Base-by-base conservation (phyloP, 225 moss, liverwort and hornwort species). In the Bryum argenteum region DNA sequence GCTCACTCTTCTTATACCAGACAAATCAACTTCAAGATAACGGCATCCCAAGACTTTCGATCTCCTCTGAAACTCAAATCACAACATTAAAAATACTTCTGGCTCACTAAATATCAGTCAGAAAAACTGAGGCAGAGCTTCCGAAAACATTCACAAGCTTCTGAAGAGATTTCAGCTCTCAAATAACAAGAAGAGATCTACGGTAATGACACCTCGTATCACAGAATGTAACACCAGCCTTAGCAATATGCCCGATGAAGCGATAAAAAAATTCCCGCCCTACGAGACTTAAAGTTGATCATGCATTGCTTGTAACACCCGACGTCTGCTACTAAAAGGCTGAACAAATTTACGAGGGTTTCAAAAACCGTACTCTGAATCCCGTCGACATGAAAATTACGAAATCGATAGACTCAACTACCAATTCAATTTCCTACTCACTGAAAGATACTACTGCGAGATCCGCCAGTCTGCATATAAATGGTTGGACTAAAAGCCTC, bases 321-420 rank as follows among this genome's bases (percentile, higher is more conserved):
- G 6, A 17, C 15, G 16, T 48, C 48, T 48, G 15, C 12, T 16
- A 48, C 15, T 16, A 48, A 48, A 16, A 48, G 48, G 16, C 45
- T 45, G 9, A 48, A 48, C 15, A 48, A 17, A 48, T 16, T 6
- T 33, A 17, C 17, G 8, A 48, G 16, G 20, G 13, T 15, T 65
- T 10, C 43, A n/a, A 61, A 68, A 81, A 82, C 74, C 82, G 78
- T 82, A 50, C 61, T 70, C 37, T 38, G 19, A 50, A 52, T 10
- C 3, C 19, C 0, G 39, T n/a, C 45, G 19, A 12, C 39, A 8
- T 23, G 37, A 60, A 40, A 52, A 38, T 42, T 61, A 37, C 17
- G 16, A 8, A 13, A 61, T 17, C 51, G 40, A 5, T 50, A 54
- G 10, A 33, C 33, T 33, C 7, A 33, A 33, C 33, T 4, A 33